Percentiles rank a stretch among this genome's conserved stretches.
These are phyloP conservation scores for Bruguiera hainesii DNA, from an alignment of 441 rosid genomes.

Conservation along the genomic window DNA sequence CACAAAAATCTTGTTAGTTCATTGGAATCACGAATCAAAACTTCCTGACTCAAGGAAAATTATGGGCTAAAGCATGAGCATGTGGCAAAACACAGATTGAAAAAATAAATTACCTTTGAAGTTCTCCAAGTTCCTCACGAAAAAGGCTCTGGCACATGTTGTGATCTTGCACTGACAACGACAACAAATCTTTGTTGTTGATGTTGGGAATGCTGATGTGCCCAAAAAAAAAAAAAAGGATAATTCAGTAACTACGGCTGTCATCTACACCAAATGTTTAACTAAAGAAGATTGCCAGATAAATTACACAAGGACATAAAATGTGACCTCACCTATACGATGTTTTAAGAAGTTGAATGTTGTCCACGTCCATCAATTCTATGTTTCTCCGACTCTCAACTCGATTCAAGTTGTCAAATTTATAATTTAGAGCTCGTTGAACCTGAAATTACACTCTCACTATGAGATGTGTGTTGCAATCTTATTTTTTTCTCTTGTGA, in stretches of 20 bases:
- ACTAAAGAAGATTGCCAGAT: background rate
- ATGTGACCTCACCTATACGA: background rate
- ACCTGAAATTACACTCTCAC: background rate
- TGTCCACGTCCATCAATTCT: background rate
- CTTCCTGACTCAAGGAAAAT: too few relatives aligned
- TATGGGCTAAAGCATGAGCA: too few relatives aligned
- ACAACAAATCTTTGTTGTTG: slow-evolving; percentile 2
- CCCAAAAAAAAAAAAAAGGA: too few relatives aligned
- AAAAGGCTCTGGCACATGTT: slow-evolving; percentile 3
- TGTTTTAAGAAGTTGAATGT: slow-evolving; percentile 4
- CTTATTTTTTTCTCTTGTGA: background rate
- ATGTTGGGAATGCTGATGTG: background rate
- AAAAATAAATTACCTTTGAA: too few relatives aligned
- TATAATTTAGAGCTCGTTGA: slow-evolving; percentile 8
- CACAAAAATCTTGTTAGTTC: too few relatives aligned
- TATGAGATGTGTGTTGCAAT: background rate
- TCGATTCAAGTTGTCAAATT: slow-evolving; percentile 1
- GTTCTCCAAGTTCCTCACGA: too few relatives aligned
- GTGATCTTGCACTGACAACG: slow-evolving; percentile 2
- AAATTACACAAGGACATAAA: background rate
- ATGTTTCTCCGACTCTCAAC: background rate
- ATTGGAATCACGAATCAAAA: too few relatives aligned
- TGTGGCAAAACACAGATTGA: too few relatives aligned
- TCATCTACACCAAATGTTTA: background rate
- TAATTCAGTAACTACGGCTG: too few relatives aligned